These are phyloP conservation scores for Leccinum glutinopallens DNA, from an alignment of 1,284 basidiomycete species.

Conservation along the genomic window DNA sequence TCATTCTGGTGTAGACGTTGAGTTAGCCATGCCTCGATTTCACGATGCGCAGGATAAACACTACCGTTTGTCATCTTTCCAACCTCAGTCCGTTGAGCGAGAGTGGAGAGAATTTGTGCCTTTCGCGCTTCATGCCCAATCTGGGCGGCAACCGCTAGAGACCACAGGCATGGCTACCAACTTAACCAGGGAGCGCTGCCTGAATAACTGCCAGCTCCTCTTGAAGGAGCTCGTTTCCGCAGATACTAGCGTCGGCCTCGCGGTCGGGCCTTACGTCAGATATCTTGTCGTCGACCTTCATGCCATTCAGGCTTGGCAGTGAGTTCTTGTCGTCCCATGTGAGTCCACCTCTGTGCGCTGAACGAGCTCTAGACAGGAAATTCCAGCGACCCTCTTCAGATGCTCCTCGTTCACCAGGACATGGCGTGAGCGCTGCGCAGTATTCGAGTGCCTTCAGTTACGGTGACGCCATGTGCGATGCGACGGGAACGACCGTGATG, in stretches of 20 bases:
- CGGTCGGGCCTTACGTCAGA: slow-evolving; percentile 10
- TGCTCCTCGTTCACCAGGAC: slow-evolving; percentile 9
- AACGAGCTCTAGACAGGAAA: slow-evolving; percentile 16
- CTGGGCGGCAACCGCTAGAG: slow-evolving; percentile 1
- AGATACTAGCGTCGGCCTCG: slow-evolving; percentile 23
- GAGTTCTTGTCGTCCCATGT: slow-evolving; percentile 19
- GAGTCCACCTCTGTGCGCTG: slow-evolving; percentile 9
- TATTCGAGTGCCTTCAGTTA: not conserved
- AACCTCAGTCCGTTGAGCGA: slow-evolving; percentile 6
- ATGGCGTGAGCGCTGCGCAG: slow-evolving; percentile 2
- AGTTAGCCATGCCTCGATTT: slow-evolving; percentile 8
- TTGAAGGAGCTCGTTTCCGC: slow-evolving; percentile 21
- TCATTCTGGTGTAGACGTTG: not conserved
- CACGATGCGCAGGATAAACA: not conserved
- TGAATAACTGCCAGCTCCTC: slow-evolving; percentile 20
- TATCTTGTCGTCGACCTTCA: slow-evolving; percentile 8
- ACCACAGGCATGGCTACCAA: slow-evolving; percentile 1
- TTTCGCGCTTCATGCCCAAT: slow-evolving; percentile 8
- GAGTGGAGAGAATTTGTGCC: slow-evolving; percentile 1
- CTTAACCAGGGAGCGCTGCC: slow-evolving; percentile 18
- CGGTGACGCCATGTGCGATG: not conserved
- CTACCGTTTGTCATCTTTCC: slow-evolving; percentile 13
- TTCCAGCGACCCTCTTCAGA: slow-evolving; percentile 10
- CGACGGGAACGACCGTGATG: too few species aligned
- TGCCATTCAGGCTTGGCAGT: slow-evolving; percentile 3